Conservation (phyloP, 805 yeast species). For the Saccharomyces paradoxus region DNA sequence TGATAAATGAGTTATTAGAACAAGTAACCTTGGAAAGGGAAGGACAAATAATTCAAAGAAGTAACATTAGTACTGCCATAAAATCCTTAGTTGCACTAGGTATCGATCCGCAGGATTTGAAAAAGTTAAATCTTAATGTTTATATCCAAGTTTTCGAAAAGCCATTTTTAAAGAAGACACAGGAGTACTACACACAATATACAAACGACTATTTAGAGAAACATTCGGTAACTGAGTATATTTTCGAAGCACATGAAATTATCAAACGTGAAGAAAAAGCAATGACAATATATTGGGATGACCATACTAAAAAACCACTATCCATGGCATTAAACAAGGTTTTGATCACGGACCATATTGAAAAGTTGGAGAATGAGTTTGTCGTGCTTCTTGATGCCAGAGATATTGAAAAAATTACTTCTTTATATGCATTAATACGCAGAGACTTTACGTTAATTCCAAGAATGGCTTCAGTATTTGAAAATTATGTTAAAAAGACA, state of each 20-base stretch:
- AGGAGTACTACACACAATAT: conserved; percentile 45
- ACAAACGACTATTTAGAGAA: conserved; percentile 55
- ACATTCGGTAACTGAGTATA: conserved; percentile 83
- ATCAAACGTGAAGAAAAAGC: conserved; percentile 76
- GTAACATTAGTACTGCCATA: conserved; percentile 62
- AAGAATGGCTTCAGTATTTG: conserved; percentile 67
- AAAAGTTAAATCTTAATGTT: conserved; percentile 73
- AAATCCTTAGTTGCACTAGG: conserved; percentile 85
- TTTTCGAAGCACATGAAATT: conserved; percentile 76
- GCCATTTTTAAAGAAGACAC: conserved; percentile 64
- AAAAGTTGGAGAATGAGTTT: conserved; percentile 69
- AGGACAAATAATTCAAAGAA: conserved; percentile 63
- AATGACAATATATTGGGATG: conserved; percentile 73
- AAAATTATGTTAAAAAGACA: conserved; percentile 58
- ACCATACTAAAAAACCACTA: conserved; percentile 70
- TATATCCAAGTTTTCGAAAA: conserved; percentile 75
- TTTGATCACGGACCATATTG: conserved; percentile 72
- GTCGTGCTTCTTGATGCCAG: conserved; percentile 59
- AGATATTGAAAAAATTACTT: conserved; percentile 55
- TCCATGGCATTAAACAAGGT: conserved; percentile 68
- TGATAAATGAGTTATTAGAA: conserved; percentile 65
- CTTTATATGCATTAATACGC: conserved; percentile 67
- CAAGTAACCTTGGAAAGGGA: conserved; percentile 73
- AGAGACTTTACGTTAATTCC: conserved; percentile 74
- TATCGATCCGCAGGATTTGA: conserved; percentile 81